Conservation (phyloP, 352 stramenopile genomes). For the Phytophthora cactorum region DNA sequence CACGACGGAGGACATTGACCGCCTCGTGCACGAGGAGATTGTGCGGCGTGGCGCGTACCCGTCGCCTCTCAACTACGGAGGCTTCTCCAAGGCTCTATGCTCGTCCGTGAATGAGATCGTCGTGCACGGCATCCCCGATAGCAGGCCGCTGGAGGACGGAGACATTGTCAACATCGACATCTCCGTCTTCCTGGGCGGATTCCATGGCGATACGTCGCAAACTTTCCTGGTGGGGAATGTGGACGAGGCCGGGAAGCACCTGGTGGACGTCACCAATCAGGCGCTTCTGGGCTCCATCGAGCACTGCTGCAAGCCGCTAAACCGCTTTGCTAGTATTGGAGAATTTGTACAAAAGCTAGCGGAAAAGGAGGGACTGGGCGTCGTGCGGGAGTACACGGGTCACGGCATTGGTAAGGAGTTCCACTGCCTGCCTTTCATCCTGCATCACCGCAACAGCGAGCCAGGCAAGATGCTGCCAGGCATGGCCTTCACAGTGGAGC, state of each 20-base stretch:
- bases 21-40: slow-evolving; percentile 92
- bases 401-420: slow-evolving; percentile 97
- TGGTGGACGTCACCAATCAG: slow-evolving; percentile 92
- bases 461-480: slow-evolving; percentile 87
- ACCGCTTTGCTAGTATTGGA: slow-evolving; percentile 95
- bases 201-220: slow-evolving; percentile 98
- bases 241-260: slow-evolving; percentile 80
- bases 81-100: slow-evolving; percentile 96
- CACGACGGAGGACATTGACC: slow-evolving; percentile 95
- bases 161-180: slow-evolving; percentile 98
- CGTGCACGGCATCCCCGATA: slow-evolving; percentile 97
- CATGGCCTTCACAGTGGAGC: slow-evolving; percentile 99
- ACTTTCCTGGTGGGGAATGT: slow-evolving; percentile 95
- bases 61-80: slow-evolving; percentile 93
- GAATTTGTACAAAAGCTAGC: slow-evolving; percentile 93
- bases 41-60: slow-evolving; percentile 86
- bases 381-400: slow-evolving; percentile 94
- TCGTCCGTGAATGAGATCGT: slow-evolving; percentile 97
- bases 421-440: slow-evolving; percentile 95
- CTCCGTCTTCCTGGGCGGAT: slow-evolving; percentile 93
- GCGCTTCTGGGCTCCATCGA: slow-evolving; percentile 88
- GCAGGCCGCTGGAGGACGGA: slow-evolving; percentile 85
- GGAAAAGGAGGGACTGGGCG: slow-evolving; percentile 73
- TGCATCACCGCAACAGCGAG: slow-evolving; percentile 89
- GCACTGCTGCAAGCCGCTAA: slow-evolving; percentile 90